These are phyloP conservation scores for Xerophyta viscosa DNA, from an alignment of 106 monocot genomes.

Conservation along the genomic window DNA sequence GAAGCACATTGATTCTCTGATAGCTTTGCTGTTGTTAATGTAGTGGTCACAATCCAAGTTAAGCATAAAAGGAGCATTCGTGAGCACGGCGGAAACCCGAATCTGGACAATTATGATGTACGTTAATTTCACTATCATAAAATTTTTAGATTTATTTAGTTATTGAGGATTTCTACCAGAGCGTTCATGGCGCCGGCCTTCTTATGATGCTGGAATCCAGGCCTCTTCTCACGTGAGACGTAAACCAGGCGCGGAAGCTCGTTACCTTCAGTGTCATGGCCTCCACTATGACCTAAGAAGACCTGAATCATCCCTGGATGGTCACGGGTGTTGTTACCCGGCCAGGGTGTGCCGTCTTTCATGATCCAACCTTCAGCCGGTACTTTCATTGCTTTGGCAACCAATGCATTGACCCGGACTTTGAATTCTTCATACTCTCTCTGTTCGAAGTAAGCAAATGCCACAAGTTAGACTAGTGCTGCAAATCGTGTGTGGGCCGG, in stretches of 20 bases:
- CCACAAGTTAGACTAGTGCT: too few relatives aligned
- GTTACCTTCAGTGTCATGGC: slow-evolving; percentile 79
- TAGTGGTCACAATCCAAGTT: slow-evolving; percentile 93
- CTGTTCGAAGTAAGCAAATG: slow-evolving; percentile 29
- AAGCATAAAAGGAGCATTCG: slow-evolving; percentile 96
- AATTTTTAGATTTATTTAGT: too few relatives aligned
- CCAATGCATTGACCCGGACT: slow-evolving; percentile 80
- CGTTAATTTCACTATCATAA: too few relatives aligned
- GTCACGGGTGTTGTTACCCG: slow-evolving; percentile 91
- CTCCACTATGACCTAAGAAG: slow-evolving; percentile 92
- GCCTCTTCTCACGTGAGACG: slow-evolving; percentile 94
- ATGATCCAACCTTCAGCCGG: slow-evolving; percentile 90
- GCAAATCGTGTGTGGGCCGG: too few relatives aligned
- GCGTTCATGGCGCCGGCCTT: slow-evolving; percentile 99
- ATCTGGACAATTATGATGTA: slow-evolving; percentile 36
- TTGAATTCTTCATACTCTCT: slow-evolving; percentile 99
- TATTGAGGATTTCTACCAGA: slow-evolving; percentile 32
- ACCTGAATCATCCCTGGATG: slow-evolving; percentile 99
- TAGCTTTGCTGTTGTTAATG: slow-evolving; percentile 95
- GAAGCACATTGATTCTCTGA: slow-evolving; percentile 96
- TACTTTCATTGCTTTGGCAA: slow-evolving; percentile 84
- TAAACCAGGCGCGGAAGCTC: slow-evolving; percentile 95
- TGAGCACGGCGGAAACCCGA: slow-evolving; percentile 88
- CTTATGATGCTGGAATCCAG: slow-evolving; percentile 97
- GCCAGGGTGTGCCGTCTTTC: slow-evolving; percentile 91